Base-by-base conservation (phyloP, 116 monocot species). In the Trichopus zeylanicus region DNA sequence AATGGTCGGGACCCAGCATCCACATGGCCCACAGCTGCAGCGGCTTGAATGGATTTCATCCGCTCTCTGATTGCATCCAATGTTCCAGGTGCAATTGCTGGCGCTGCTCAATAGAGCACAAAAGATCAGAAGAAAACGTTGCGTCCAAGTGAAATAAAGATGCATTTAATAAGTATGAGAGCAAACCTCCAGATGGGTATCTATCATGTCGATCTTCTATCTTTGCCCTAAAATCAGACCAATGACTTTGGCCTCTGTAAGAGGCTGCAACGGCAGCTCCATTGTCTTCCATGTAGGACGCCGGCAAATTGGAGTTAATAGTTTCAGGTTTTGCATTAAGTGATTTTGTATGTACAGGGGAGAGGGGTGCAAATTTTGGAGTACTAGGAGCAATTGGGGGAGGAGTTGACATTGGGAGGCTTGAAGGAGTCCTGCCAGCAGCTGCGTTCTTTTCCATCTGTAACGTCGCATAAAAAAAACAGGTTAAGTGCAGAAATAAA, bases 401-500 rank as follows among this genome's bases (percentile, higher is more conserved):
- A 5, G 91, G 98, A 7, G 87, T 98, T 2, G 91, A 79, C 37
- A 91, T 62, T 19, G 98, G 98, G 20, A 98, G 73, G 53, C 78
- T 91, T 34, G 91, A 79, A 11, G 98, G 84, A 30, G 82, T 85
- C 46, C 84, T 85, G 6, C 98, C 98, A 31, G 98, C 77, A 26
- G 76, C 91, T 30, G 91, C 84, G 72, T 88, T 98, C 65, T 80
- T 91, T 69, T 98, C 98, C 98, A 98, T 91, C 98, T 98, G 75
- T 49, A 73, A 46, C 38, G 23, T n/a, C n/a, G 42, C 26, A 28
- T 56, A 56, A 10, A 25, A 53, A 8, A 39, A 39, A 19, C 24
- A 6, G 31, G 20, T 19, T 15, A 19, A 57, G 5, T 21, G n/a
- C n/a, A n/a, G n/a, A 57, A 22, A 16, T 0, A 22, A 5, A 30